Evolutionary conservation across 441 rosid species (phyloP).

Genomic region (Aleurites moluccanus): DNA sequence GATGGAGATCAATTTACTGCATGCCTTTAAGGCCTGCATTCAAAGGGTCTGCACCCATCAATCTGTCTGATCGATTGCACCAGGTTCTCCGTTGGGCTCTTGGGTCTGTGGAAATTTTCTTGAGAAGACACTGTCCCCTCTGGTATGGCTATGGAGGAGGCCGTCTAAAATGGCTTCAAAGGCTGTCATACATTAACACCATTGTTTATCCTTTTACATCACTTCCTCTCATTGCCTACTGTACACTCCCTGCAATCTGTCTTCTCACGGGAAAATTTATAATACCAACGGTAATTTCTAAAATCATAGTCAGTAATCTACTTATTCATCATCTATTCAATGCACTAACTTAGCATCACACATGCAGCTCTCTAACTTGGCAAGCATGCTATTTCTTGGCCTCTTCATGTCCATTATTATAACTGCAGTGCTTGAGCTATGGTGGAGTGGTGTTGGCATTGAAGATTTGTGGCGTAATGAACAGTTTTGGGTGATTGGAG

Average conservation of each 20-base stretch:
- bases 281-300: constrained; percentile 74
- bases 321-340: not conserved
- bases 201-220: constrained; percentile 94
- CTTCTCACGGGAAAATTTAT: constrained; percentile 96
- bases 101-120: constrained; percentile 92
- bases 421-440: constrained; percentile 80
- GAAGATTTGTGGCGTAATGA: constrained; percentile 95
- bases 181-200: constrained; percentile 82
- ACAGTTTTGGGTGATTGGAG: constrained; percentile 98
- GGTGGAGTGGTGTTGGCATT: constrained; percentile 96
- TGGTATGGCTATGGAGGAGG: constrained; percentile 98
- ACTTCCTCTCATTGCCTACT: constrained; percentile 85
- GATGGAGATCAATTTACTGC: constrained; percentile 97
- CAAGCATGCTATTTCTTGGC: constrained; percentile 75
- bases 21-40: constrained; percentile 94
- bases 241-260: constrained; percentile 91
- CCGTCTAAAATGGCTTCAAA: constrained; percentile 86
- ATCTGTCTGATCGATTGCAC: constrained; percentile 87
- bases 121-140: constrained; percentile 91
- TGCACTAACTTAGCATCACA: not conserved
- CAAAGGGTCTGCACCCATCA: constrained; percentile 98
- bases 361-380: constrained; percentile 76
- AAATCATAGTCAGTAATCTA: not conserved
- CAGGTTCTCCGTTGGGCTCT: constrained; percentile 99
- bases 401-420: constrained; percentile 82